These are phyloP conservation scores for Ganoderma lingzhi DNA, from an alignment of 1,284 basidiomycete species.

Conservation along the genomic window DNA sequence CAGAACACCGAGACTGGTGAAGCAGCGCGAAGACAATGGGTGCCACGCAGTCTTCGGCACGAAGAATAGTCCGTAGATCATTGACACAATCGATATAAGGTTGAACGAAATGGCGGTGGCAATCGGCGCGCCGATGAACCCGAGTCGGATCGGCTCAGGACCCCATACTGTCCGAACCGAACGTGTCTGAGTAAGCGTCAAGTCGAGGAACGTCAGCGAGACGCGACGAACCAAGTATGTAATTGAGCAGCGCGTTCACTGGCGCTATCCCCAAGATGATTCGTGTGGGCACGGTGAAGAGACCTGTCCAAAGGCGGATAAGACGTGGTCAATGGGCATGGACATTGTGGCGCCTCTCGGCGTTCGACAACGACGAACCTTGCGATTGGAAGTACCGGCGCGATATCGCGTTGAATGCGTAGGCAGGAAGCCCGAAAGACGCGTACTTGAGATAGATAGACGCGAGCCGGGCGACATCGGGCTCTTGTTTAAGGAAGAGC, in stretches of 20 bases:
- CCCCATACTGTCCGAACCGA: conserved; percentile 74
- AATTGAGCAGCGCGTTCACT: conserved; percentile 87
- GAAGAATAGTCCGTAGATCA: conserved; percentile 79
- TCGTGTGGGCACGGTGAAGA: conserved; percentile 89
- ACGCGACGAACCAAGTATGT: conserved; percentile 67
- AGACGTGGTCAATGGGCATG: background rate
- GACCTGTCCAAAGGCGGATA: conserved; percentile 50
- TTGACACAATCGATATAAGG: conserved; percentile 74
- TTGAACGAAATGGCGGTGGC: conserved; percentile 92
- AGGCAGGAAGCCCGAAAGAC: conserved; percentile 88
- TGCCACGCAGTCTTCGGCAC: conserved; percentile 88
- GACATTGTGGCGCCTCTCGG: conserved; percentile 5
- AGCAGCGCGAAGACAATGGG: conserved; percentile 73
- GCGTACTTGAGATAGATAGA: conserved; percentile 82
- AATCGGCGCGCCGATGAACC: conserved; percentile 94
- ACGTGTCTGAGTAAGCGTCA: background rate
- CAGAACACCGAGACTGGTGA: conserved; percentile 78
- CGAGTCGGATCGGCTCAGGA: conserved; percentile 77
- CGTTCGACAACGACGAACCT: conserved; percentile 48
- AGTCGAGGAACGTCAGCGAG: background rate
- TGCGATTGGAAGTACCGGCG: conserved; percentile 93
- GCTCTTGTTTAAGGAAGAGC: conserved; percentile 84
- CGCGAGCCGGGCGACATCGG: conserved; percentile 84
- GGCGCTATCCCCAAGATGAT: conserved; percentile 89
- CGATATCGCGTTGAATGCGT: conserved; percentile 79